phyloP scores from a whole-genome alignment of 345 rosid species.

The Citrus sinensis region DVS_A1.0 CM039168.1:30491001-30491500 shows the following conservation, averaged over 20 bases:
- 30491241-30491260: neutral
- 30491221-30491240: neutral
- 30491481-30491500: constrained; percentile 52
- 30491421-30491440: constrained; percentile 77
- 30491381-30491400: constrained; percentile 68
- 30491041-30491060: constrained; percentile 3
- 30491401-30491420: constrained; percentile 80
- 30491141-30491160: neutral
- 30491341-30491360: constrained; percentile 28
- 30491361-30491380: constrained; percentile 83
- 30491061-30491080: neutral
- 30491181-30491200: neutral
- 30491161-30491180: neutral
- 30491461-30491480: constrained; percentile 41
- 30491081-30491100: neutral
- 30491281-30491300: neutral
- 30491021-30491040: constrained; percentile 22
- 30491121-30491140: neutral
- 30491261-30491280: neutral
- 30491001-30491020: constrained; percentile 38
- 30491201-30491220: neutral
- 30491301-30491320: neutral
- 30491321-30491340: neutral
- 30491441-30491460: constrained; percentile 42
- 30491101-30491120: neutral